Percentiles rank a stretch among this genome's conserved stretches.
These are phyloP conservation scores for Paraglomus brasilianum DNA, from an alignment of 192 early-diverging fungal species.

Conservation along the genomic window DNA sequence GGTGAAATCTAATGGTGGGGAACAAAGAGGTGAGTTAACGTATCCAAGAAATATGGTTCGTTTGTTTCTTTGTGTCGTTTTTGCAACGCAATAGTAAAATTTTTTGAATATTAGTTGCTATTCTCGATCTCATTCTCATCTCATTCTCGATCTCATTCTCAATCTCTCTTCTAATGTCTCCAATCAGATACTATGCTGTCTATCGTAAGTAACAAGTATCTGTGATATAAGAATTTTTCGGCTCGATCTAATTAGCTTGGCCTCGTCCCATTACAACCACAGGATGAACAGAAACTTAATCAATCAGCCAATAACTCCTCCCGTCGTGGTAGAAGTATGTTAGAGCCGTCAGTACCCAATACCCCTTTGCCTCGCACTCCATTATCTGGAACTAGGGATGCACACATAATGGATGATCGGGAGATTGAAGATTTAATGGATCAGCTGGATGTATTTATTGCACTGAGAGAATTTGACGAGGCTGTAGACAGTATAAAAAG, in stretches of 20 bases:
- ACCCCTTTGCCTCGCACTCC: background rate
- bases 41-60: background rate
- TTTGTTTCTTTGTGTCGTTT: background rate
- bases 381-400: slow-evolving; percentile 23
- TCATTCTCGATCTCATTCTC: background rate
- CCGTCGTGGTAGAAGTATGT: background rate
- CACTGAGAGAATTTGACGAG: slow-evolving; percentile 84
- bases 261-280: slow-evolving; percentile 1
- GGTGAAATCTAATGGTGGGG: slow-evolving; percentile 37
- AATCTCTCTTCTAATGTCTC: background rate
- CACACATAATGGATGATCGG: slow-evolving; percentile 37
- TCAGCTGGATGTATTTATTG: slow-evolving; percentile 91
- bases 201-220: slow-evolving; percentile 1
- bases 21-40: slow-evolving; percentile 29
- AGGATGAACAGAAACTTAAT: background rate
- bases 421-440: slow-evolving; percentile 80
- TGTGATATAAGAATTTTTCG: background rate
- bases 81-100: background rate
- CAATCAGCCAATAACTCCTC: background rate
- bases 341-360: background rate
- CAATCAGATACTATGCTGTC: background rate
- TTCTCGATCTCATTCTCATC: background rate
- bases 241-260: slow-evolving; percentile 6
- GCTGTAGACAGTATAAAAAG: slow-evolving; percentile 72
- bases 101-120: background rate